Percentiles rank a stretch among this genome's conserved stretches.
phyloP scores from a whole-genome alignment of 2,329 filamentous ascomycete species.

The Epichloe coenophiala region DNA sequence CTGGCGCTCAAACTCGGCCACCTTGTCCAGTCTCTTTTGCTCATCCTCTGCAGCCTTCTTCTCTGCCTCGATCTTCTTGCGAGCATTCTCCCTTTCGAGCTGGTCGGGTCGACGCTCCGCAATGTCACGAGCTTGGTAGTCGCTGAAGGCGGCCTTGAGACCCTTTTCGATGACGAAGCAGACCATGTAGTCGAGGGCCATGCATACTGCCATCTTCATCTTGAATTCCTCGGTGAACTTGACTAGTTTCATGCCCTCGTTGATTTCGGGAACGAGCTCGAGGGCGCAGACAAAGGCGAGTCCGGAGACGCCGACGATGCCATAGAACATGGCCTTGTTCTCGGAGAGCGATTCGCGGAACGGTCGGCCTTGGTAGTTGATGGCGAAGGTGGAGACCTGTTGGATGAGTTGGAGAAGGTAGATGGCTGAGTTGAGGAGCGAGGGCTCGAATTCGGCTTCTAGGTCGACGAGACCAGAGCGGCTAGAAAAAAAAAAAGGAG shows the following conservation, averaged over 20 bases:
- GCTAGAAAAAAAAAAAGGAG: constrained; percentile 14
- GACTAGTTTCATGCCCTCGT: constrained; percentile 83
- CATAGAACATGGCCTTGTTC: constrained; percentile 97
- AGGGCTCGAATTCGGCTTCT: constrained; percentile 87
- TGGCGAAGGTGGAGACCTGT: constrained; percentile 96
- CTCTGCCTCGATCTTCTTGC: constrained; percentile 46
- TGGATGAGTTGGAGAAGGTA: constrained; percentile 97
- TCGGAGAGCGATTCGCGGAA: constrained; percentile 94
- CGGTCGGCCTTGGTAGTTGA: constrained; percentile 97
- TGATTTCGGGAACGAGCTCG: constrained; percentile 90
- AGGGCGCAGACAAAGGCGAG: constrained; percentile 92
- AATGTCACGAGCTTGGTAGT: constrained; percentile 89
- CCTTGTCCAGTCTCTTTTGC: constrained; percentile 37
- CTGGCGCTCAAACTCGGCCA: constrained; percentile 46
- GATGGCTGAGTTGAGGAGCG: constrained; percentile 88
- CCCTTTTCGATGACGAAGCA: constrained; percentile 82
- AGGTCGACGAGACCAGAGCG: constrained; percentile 59
- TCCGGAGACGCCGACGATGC: constrained; percentile 75
- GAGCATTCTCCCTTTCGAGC: constrained; percentile 57
- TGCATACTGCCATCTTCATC: constrained; percentile 65
- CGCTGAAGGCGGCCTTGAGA: constrained; percentile 75
- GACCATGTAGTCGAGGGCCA: constrained; percentile 75
- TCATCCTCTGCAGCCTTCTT: constrained; percentile 37
- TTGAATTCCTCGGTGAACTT: constrained; percentile 87
- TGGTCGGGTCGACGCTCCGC: constrained; percentile 78